Evolutionary conservation across 768 basidiomycete genomes (phyloP).

Genomic region (Lepiota brunneoincarnata): DNA sequence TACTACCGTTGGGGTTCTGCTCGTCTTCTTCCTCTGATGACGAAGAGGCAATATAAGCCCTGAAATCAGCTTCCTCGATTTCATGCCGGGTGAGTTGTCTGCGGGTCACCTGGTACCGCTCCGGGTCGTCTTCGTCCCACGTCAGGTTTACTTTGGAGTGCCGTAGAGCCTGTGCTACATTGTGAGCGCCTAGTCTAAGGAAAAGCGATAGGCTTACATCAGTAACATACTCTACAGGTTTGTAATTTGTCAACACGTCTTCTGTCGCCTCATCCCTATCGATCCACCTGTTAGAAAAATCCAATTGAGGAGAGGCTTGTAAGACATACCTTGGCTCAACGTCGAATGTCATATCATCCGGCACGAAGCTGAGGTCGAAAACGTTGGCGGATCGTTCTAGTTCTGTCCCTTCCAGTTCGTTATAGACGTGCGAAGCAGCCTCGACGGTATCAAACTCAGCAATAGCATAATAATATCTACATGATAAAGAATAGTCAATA

Average conservation of each 20-base stretch:
- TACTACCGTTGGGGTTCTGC: background rate
- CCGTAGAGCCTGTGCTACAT: slow-evolving; percentile 70
- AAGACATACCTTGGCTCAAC: slow-evolving; percentile 62
- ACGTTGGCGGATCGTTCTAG: slow-evolving; percentile 96
- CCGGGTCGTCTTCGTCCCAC: slow-evolving; percentile 97
- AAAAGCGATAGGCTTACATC: slow-evolving; percentile 57
- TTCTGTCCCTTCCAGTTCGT: slow-evolving; percentile 91
- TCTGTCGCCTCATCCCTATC: slow-evolving; percentile 82
- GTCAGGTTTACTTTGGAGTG: slow-evolving; percentile 98
- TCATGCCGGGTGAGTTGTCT: slow-evolving; percentile 78
- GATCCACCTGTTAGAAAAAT: background rate
- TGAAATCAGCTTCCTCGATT: slow-evolving; percentile 90
- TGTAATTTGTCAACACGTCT: slow-evolving; percentile 56
- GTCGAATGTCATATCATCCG: slow-evolving; percentile 84
- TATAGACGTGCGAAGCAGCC: slow-evolving; percentile 76
- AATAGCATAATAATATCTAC: slow-evolving; percentile 95
- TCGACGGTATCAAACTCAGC: slow-evolving; percentile 81
- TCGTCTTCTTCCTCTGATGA: slow-evolving; percentile 61
- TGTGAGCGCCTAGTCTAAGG: background rate
- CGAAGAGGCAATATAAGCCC: slow-evolving; percentile 70
- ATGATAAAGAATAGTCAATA: background rate
- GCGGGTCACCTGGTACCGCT: slow-evolving; percentile 77
- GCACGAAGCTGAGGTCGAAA: slow-evolving; percentile 92
- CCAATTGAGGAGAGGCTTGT: background rate
- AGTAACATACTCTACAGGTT: slow-evolving; percentile 86